These are phyloP conservation scores for Megacollybia marginata DNA, from an alignment of 768 basidiomycete species.

Conservation along the genomic window DNA sequence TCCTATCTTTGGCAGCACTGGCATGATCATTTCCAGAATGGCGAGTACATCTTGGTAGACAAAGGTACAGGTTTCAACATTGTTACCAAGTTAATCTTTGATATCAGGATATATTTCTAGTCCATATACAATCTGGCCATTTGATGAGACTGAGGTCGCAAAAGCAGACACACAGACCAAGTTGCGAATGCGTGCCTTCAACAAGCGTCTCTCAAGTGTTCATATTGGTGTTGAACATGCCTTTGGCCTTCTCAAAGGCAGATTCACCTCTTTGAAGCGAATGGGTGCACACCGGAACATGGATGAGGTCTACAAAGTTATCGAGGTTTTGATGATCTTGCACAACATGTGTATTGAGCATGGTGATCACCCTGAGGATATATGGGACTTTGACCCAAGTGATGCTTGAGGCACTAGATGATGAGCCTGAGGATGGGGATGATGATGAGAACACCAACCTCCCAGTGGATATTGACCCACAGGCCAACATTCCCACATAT, in stretches of 20 bases:
- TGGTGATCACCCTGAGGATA: conserved; percentile 1
- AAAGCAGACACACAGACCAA: conserved; percentile 1
- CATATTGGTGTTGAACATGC: conserved; percentile 16
- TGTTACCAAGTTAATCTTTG: not conserved
- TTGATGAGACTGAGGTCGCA: conserved; percentile 14
- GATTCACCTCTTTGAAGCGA: conserved; percentile 10
- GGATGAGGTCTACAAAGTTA: conserved; percentile 8
- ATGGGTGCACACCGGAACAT: conserved; percentile 10
- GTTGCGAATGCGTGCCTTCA: conserved; percentile 11
- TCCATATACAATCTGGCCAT: conserved; percentile 16
- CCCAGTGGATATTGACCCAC: not conserved
- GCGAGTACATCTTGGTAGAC: conserved; percentile 15
- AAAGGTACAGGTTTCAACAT: conserved; percentile 9
- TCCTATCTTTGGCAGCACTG: conserved; percentile 14
- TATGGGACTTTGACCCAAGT: not conserved
- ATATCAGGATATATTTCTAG: conserved; percentile 15
- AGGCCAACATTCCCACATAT: conserved; percentile 1
- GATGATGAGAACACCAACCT: not conserved
- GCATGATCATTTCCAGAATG: conserved; percentile 9
- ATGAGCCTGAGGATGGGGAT: not conserved
- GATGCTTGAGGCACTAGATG: not conserved
- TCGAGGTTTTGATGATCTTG: conserved; percentile 11
- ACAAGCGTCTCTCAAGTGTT: conserved; percentile 10
- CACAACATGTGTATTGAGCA: conserved; percentile 10
- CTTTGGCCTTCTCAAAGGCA: conserved; percentile 17